A percentile compares a stretch with the other conserved stretches of the same genome.
phyloP scores from a whole-genome alignment of 768 basidiomycete genomes.

The Tylopilus cervinicoccineus region DNA sequence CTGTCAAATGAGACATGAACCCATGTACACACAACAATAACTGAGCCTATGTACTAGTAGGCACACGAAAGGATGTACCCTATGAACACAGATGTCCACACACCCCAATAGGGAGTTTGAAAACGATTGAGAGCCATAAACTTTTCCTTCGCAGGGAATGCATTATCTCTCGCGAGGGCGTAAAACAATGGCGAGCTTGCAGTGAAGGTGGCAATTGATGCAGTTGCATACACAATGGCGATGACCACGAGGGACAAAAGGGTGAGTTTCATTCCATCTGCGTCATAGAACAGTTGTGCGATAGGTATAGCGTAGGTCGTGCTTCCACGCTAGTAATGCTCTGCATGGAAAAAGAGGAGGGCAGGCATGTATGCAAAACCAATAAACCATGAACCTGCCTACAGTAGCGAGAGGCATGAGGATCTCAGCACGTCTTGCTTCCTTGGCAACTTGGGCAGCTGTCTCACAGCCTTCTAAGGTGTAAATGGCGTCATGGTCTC shows the following conservation, averaged over 20 bases:
- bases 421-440: slow-evolving; percentile 50
- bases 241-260: slow-evolving; percentile 51
- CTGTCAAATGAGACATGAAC: not conserved
- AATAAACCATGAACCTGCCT: slow-evolving; percentile 54
- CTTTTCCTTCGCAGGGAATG: slow-evolving; percentile 41
- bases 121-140: slow-evolving; percentile 51
- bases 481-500: slow-evolving; percentile 43
- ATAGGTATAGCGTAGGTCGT: slow-evolving; percentile 56
- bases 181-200: slow-evolving; percentile 56
- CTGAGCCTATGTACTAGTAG: slow-evolving; percentile 55
- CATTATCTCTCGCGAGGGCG: slow-evolving; percentile 52
- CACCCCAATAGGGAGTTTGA: slow-evolving; percentile 52
- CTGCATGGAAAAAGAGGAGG: slow-evolving; percentile 54
- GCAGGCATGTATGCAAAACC: slow-evolving; percentile 57
- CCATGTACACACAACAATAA: slow-evolving; percentile 43
- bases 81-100: slow-evolving; percentile 50
- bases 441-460: slow-evolving; percentile 61
- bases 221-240: slow-evolving; percentile 48
- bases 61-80: slow-evolving; percentile 55
- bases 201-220: slow-evolving; percentile 55
- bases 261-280: slow-evolving; percentile 43
- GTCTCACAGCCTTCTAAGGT: slow-evolving; percentile 61
- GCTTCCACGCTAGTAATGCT: slow-evolving; percentile 46
- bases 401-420: slow-evolving; percentile 57
- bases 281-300: slow-evolving; percentile 54